Evolutionary conservation across 345 rosid genomes (phyloP).

Genomic region (Rhizophora apiculata): DNA sequence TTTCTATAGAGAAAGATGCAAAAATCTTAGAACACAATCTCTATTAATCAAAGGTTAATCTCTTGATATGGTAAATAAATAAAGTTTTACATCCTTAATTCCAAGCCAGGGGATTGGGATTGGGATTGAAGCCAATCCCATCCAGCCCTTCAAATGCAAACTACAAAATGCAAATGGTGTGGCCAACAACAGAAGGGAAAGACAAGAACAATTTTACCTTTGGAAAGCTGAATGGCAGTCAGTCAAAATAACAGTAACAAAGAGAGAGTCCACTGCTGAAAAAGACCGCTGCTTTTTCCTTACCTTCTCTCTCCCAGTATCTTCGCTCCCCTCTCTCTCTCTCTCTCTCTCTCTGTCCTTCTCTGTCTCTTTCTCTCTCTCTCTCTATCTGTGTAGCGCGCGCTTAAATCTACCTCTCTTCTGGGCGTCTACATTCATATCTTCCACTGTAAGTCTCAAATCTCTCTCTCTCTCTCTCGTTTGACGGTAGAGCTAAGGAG

Average conservation of each 20-base stretch:
- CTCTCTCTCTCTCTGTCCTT: slow-evolving; percentile 29
- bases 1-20: too few species aligned
- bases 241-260: not conserved
- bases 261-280: slow-evolving; percentile 15
- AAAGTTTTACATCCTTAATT: too few species aligned
- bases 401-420: slow-evolving; percentile 15
- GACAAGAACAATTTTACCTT: too few species aligned
- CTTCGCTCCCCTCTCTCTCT: slow-evolving; percentile 18
- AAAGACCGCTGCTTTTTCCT: slow-evolving; percentile 28
- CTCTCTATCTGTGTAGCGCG: slow-evolving; percentile 4
- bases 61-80: too few species aligned
- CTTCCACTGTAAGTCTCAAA: slow-evolving; percentile 42
- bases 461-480: slow-evolving; percentile 20
- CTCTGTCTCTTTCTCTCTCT: slow-evolving; percentile 7
- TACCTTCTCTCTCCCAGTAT: slow-evolving; percentile 22
- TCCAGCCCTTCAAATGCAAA: too few species aligned
- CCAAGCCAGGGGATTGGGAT: too few species aligned
- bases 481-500: not conserved
- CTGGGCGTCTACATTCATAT: slow-evolving; percentile 24
- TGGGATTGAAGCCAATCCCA: too few species aligned
- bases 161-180: too few species aligned
- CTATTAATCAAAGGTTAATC: too few species aligned
- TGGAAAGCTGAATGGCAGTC: too few species aligned
- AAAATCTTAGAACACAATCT: too few species aligned
- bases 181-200: too few species aligned